These are phyloP conservation scores for Cutaneotrichosporon cavernicola DNA, from an alignment of 1,284 basidiomycete species.

Conservation along the genomic window DNA sequence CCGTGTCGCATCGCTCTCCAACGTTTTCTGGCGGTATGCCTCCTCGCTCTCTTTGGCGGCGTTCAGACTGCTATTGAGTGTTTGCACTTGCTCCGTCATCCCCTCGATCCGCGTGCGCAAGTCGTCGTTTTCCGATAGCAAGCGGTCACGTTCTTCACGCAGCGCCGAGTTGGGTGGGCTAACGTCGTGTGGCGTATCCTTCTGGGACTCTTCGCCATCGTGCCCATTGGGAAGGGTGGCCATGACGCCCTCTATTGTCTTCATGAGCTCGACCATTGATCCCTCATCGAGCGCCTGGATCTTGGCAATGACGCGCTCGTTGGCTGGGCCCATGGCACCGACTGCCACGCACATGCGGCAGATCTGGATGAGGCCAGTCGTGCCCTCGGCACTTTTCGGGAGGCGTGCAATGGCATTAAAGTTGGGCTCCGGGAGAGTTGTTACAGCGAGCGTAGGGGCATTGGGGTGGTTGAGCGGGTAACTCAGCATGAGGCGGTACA, in stretches of 20 bases:
- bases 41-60: slow-evolving; percentile 16
- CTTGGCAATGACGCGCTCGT: slow-evolving; percentile 48
- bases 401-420: slow-evolving; percentile 44
- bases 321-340: slow-evolving; percentile 45
- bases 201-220: slow-evolving; percentile 12
- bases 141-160: slow-evolving; percentile 42
- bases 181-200: slow-evolving; percentile 2
- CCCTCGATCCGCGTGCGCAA: slow-evolving; percentile 37
- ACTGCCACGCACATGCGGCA: slow-evolving; percentile 43
- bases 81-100: slow-evolving; percentile 47
- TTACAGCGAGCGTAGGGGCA: slow-evolving; percentile 36
- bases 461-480: slow-evolving; percentile 44
- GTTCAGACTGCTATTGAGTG: slow-evolving; percentile 24
- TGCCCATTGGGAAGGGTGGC: slow-evolving; percentile 33
- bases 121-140: slow-evolving; percentile 44
- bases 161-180: slow-evolving; percentile 25
- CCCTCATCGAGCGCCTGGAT: slow-evolving; percentile 47
- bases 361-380: slow-evolving; percentile 38
- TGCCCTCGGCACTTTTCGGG: slow-evolving; percentile 35
- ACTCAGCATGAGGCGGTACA: slow-evolving; percentile 46
- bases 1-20: slow-evolving; percentile 12
- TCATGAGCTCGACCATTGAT: slow-evolving; percentile 50
- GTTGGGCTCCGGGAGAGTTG: slow-evolving; percentile 43
- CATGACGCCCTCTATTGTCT: slow-evolving; percentile 48
- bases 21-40: slow-evolving; percentile 15